Conservation (phyloP, 2,329 filamentous ascomycete genomes). For the Fusarium siculi region DNA sequence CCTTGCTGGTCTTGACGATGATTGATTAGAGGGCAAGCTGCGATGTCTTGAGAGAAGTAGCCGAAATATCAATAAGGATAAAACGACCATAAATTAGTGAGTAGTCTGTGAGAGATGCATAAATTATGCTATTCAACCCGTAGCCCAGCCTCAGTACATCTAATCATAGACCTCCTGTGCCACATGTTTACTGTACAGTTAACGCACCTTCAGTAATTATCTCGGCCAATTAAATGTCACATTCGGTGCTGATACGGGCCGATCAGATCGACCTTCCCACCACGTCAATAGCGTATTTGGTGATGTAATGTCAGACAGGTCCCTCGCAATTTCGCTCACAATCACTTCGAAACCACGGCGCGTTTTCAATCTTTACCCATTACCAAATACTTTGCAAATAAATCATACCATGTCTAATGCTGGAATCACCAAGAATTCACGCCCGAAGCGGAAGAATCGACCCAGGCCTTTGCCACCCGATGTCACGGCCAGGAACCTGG, state of each 20-base stretch:
- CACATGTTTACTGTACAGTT: neutral
- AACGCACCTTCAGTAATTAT: neutral
- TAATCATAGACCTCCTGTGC: neutral
- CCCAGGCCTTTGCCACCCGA: slow-evolving; percentile 11
- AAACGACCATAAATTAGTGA: neutral
- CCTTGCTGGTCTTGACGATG: slow-evolving; percentile 16
- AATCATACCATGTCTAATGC: neutral
- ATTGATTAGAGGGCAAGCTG: neutral
- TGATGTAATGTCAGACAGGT: slow-evolving; percentile 15
- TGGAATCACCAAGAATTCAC: neutral
- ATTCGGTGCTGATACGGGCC: neutral
- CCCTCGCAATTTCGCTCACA: neutral
- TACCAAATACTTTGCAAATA: neutral
- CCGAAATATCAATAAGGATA: neutral
- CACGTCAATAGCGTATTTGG: neutral
- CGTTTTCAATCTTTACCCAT: neutral
- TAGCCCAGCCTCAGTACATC: neutral
- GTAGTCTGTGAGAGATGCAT: neutral
- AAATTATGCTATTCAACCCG: neutral
- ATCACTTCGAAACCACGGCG: neutral
- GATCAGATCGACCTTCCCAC: neutral
- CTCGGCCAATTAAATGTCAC: neutral
- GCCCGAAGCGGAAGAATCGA: slow-evolving; percentile 10
- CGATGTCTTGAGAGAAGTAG: too few species aligned
- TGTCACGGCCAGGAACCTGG: slow-evolving; percentile 16